Conservation (phyloP, 331 rosid species). For the Pyrus hybrid region DNA sequence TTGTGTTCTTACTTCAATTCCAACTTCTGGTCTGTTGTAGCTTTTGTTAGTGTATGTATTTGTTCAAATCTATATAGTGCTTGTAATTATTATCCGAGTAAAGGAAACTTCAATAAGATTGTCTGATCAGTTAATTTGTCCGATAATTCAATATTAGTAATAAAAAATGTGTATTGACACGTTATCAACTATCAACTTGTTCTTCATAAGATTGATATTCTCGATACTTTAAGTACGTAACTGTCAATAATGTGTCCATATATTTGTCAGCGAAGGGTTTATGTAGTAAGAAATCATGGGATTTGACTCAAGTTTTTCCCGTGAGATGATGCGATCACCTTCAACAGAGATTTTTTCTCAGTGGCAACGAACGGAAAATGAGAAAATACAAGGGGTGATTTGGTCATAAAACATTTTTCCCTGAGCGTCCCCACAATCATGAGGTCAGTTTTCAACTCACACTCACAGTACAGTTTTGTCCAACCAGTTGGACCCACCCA, state of each 20-base stretch:
- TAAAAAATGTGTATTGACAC: too few relatives aligned
- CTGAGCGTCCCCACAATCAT: conserved; percentile 9
- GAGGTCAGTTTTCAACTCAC: conserved; percentile 26
- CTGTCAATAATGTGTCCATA: too few relatives aligned
- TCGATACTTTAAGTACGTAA: too few relatives aligned
- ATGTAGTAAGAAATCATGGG: not conserved
- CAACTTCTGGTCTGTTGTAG: conserved; percentile 21
- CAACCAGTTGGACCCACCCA: not conserved
- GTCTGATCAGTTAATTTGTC: too few relatives aligned
- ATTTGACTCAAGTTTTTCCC: not conserved
- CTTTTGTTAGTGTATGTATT: conserved; percentile 12
- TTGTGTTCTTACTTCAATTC: conserved; percentile 26
- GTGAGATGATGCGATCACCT: not conserved
- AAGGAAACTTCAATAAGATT: not conserved
- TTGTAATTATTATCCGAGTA: conserved; percentile 5
- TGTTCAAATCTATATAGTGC: conserved; percentile 11
- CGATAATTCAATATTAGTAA: not conserved
- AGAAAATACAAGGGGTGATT: conserved; percentile 13
- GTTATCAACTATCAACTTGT: too few relatives aligned
- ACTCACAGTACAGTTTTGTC: conserved; percentile 25
- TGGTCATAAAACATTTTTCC: conserved; percentile 2
- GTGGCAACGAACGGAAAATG: conserved; percentile 33
- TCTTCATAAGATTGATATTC: too few relatives aligned
- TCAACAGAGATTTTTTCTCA: not conserved
- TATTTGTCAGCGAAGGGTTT: not conserved